Conservation (phyloP, 108 stramenopile species). For the Parietichytrium sp. region DNA sequence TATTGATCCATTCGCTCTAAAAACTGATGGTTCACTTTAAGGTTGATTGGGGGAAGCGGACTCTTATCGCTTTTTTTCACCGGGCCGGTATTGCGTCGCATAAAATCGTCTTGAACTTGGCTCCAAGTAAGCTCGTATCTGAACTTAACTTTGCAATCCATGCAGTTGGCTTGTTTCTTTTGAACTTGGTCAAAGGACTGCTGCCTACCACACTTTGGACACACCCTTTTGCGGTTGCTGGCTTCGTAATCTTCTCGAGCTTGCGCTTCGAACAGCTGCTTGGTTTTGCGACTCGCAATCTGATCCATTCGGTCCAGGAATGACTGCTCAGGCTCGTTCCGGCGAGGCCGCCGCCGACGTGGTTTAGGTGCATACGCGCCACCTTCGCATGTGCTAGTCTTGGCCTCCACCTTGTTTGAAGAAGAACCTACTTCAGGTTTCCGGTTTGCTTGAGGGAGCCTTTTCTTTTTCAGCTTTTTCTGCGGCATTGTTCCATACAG, state of each 20-base stretch:
- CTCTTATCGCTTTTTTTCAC: not conserved
- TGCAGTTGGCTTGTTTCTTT: not conserved
- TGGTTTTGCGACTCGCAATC: not conserved
- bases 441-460: no score
- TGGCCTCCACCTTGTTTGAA: no score
- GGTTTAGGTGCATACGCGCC: no score
- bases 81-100: not conserved
- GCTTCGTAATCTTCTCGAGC: not conserved
- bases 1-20: no score
- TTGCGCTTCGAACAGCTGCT: not conserved
- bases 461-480: no score
- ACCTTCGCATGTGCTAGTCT: no score
- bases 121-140: not conserved
- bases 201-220: not conserved
- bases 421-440: no score
- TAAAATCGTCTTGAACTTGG: constrained; percentile 3
- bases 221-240: not conserved
- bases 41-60: no score
- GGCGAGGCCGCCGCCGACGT: no score
- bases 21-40: no score
- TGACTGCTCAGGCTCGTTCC: no score
- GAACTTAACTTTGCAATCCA: not conserved
- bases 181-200: constrained; percentile 7
- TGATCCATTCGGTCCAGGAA: not conserved
- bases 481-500: no score